Evolutionary conservation across 306 rosid species (phyloP).

Genomic region (Begonia loranthoides): DNA sequence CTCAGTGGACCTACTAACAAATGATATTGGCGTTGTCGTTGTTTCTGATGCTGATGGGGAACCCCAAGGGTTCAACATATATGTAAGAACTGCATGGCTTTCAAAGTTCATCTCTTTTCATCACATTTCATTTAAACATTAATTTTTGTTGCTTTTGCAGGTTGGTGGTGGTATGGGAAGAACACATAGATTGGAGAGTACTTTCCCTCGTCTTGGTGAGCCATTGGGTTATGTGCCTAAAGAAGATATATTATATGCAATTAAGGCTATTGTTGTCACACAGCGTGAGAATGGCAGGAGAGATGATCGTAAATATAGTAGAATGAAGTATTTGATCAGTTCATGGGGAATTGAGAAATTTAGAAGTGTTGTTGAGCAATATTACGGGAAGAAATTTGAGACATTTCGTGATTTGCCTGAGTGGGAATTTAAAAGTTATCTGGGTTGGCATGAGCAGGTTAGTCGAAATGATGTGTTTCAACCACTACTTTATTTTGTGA

Average conservation of each 20-base stretch:
- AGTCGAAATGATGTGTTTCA: slow-evolving; percentile 1
- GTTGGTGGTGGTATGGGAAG: slow-evolving; percentile 99
- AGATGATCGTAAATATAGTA: slow-evolving; percentile 92
- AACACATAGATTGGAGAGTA: slow-evolving; percentile 74
- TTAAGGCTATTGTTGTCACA: slow-evolving; percentile 91
- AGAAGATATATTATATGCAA: slow-evolving; percentile 85
- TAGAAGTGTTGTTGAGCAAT: slow-evolving; percentile 60
- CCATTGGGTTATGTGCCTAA: slow-evolving; percentile 89
- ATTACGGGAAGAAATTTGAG: slow-evolving; percentile 84
- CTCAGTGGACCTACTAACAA: slow-evolving; percentile 88
- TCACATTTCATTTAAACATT: background rate
- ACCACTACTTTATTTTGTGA: no score
- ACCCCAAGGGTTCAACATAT: slow-evolving; percentile 85
- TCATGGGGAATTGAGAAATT: slow-evolving; percentile 98
- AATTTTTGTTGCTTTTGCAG: slow-evolving; percentile 26
- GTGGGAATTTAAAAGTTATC: slow-evolving; percentile 86
- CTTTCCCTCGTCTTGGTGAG: slow-evolving; percentile 82
- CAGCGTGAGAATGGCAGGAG: slow-evolving; percentile 96
- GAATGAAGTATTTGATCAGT: slow-evolving; percentile 85
- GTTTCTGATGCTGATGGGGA: slow-evolving; percentile 65
- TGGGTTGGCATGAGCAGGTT: slow-evolving; percentile 99
- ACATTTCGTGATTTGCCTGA: slow-evolving; percentile 68
- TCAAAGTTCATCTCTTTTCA: background rate
- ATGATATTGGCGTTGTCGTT: slow-evolving; percentile 82
- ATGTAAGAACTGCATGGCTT: slow-evolving; percentile 39